phyloP scores from a whole-genome alignment of 768 basidiomycete species.

The Infundibulicybe gibba region DNA sequence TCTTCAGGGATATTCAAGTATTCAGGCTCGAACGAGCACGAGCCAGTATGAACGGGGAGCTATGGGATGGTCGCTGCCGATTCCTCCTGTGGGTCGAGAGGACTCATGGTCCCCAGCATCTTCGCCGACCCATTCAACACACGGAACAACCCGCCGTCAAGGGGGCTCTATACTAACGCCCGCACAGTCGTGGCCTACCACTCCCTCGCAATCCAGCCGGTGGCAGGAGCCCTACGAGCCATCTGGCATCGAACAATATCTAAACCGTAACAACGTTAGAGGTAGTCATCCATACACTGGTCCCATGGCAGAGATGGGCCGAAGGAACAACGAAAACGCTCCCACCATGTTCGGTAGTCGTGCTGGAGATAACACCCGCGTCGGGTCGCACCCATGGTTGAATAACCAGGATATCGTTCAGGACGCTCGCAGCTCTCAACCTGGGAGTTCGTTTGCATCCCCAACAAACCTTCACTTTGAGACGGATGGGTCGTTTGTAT shows the following conservation, averaged over 20 bases:
- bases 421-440: slow-evolving; percentile 25
- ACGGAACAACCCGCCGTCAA: slow-evolving; percentile 25
- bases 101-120: slow-evolving; percentile 20
- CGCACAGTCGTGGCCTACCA: slow-evolving; percentile 29
- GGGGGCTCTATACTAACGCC: slow-evolving; percentile 19
- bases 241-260: slow-evolving; percentile 15
- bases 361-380: slow-evolving; percentile 22
- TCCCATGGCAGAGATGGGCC: slow-evolving; percentile 14
- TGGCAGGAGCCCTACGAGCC: slow-evolving; percentile 35
- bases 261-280: slow-evolving; percentile 34
- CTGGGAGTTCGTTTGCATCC: slow-evolving; percentile 27
- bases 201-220: slow-evolving; percentile 30
- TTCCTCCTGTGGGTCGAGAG: neutral
- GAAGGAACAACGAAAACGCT: slow-evolving; percentile 28
- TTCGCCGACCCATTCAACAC: slow-evolving; percentile 21
- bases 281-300: slow-evolving; percentile 34
- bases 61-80: slow-evolving; percentile 26
- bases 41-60: slow-evolving; percentile 10
- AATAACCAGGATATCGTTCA: slow-evolving; percentile 25
- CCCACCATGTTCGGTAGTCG: slow-evolving; percentile 23
- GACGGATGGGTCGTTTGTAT: slow-evolving; percentile 30
- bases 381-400: slow-evolving; percentile 36
- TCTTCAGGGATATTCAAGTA: slow-evolving; percentile 3
- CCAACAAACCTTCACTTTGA: slow-evolving; percentile 33
- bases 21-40: too few relatives aligned